Percentiles rank a stretch among this genome's conserved stretches.
Conservation (phyloP, 305 asterid species). For the Rubia tinctorum region DNA sequence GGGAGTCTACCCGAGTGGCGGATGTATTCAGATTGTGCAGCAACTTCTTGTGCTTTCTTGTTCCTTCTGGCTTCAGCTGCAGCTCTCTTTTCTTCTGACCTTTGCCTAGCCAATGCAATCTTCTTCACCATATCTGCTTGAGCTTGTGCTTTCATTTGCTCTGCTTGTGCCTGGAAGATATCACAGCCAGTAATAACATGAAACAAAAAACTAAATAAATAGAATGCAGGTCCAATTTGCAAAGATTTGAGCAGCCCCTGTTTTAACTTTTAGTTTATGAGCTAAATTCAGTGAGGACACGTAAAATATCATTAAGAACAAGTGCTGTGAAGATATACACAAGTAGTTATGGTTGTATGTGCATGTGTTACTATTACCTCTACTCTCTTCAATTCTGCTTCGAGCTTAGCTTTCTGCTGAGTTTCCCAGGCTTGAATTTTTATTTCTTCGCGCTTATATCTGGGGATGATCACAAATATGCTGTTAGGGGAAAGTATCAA, state of each 20-base stretch:
- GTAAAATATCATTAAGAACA: neutral
- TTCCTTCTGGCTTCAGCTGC: conserved; percentile 68
- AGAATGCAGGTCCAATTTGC: neutral
- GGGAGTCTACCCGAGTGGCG: conserved; percentile 80
- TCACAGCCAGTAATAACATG: neutral
- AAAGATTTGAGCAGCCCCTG: neutral
- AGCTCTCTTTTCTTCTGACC: conserved; percentile 66
- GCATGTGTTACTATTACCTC: conserved; percentile 46
- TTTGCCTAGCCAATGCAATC: conserved; percentile 78
- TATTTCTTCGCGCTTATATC: conserved; percentile 88
- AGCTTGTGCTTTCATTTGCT: conserved; percentile 76
- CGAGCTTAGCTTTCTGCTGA: conserved; percentile 84
- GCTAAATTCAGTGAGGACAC: neutral
- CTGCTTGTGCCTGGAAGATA: conserved; percentile 60
- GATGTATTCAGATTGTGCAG: conserved; percentile 66
- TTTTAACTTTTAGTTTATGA: neutral
- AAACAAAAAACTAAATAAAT: neutral
- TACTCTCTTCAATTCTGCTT: conserved; percentile 90
- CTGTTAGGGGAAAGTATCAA: neutral
- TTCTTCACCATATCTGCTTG: conserved; percentile 82
- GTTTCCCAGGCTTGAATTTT: conserved; percentile 96
- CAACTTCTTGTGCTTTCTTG: conserved; percentile 61
- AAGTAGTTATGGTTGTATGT: neutral
- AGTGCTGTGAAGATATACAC: neutral
- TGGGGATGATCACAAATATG: conserved; percentile 17